Evolutionary conservation across 2,329 filamentous ascomycete species (phyloP).

Genomic region (Metarhizium anisopliae): DNA sequence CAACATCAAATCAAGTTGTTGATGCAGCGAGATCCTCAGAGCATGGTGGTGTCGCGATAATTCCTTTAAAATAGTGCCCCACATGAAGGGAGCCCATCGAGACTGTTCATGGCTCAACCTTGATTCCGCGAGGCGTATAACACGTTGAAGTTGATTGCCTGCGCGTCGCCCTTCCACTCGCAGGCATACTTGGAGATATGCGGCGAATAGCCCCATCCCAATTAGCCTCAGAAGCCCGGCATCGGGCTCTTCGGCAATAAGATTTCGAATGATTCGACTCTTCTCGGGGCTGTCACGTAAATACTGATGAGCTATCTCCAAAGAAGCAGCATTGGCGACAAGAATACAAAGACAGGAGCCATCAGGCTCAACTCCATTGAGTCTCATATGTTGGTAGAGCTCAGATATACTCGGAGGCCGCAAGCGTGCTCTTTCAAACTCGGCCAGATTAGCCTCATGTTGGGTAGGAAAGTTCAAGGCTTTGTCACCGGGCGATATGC

Average conservation of each 20-base stretch:
- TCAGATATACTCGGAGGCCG: conserved; percentile 48
- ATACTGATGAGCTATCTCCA: conserved; percentile 39
- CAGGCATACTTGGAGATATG: conserved; percentile 34
- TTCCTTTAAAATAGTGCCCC: conserved; percentile 25
- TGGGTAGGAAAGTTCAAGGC: conserved; percentile 35
- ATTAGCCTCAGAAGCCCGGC: conserved; percentile 14
- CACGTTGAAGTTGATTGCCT: conserved; percentile 20
- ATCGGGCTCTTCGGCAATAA: conserved; percentile 16
- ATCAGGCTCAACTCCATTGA: conserved; percentile 36
- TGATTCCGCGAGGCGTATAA: conserved; percentile 19
- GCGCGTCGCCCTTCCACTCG: conserved; percentile 12
- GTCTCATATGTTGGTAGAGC: conserved; percentile 51
- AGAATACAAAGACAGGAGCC: conserved; percentile 46
- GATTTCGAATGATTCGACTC: conserved; percentile 4
- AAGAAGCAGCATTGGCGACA: conserved; percentile 39
- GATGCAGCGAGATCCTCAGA: conserved; percentile 17
- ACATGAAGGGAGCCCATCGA: conserved; percentile 21
- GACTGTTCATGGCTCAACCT: conserved; percentile 15
- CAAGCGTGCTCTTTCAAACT: conserved; percentile 56
- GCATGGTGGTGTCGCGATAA: conserved; percentile 20
- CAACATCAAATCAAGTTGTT: conserved; percentile 21
- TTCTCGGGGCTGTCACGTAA: conserved; percentile 32
- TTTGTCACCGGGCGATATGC: conserved; percentile 49
- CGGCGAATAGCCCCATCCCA: conserved; percentile 31
- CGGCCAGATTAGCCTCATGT: conserved; percentile 42